A percentile compares a stretch with the other conserved stretches of the same genome.
Evolutionary conservation across 768 basidiomycete species (phyloP).

Genomic region (Tulasnella sp.): DNA sequence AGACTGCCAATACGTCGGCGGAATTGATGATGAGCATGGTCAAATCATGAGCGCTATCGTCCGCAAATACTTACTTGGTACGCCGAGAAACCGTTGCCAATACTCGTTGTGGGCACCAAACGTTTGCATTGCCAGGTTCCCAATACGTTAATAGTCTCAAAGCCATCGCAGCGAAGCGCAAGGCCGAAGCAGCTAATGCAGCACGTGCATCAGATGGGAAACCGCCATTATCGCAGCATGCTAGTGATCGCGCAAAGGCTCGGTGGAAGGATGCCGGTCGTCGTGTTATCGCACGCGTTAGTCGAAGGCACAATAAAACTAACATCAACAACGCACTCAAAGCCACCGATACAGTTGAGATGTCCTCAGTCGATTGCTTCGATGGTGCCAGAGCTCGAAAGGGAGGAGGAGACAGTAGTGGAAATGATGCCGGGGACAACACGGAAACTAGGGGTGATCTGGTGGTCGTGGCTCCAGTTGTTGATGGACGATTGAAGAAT

Average conservation of each 20-base stretch:
- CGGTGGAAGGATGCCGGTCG: constrained; percentile 58
- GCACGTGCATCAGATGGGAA: constrained; percentile 32
- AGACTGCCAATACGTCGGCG: constrained; percentile 59
- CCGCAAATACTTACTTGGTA: constrained; percentile 82
- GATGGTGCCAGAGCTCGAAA: constrained; percentile 57
- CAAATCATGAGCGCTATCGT: constrained; percentile 77
- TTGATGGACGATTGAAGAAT: constrained; percentile 71
- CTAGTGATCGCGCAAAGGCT: constrained; percentile 41
- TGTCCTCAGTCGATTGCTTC: constrained; percentile 75
- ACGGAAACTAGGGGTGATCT: constrained; percentile 51
- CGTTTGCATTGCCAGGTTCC: constrained; percentile 53
- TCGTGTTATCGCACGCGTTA: constrained; percentile 57
- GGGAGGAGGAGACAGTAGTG: constrained; percentile 42
- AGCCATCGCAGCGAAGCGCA: constrained; percentile 37
- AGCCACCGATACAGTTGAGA: constrained; percentile 68
- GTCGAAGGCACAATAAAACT: constrained; percentile 42
- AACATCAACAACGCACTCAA: constrained; percentile 53
- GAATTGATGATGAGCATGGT: constrained; percentile 80
- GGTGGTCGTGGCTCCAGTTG: constrained; percentile 59
- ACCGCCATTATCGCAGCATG: constrained; percentile 39
- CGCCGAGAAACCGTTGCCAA: constrained; percentile 22
- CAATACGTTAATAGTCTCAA: constrained; percentile 72
- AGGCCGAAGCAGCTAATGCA: constrained; percentile 8
- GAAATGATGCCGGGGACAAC: constrained; percentile 10
- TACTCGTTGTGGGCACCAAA: neutral